A percentile compares a stretch with the other conserved stretches of the same genome.
Evolutionary conservation across 2,329 filamentous ascomycete species (phyloP).

Genomic region (Fulvia fulva): DNA sequence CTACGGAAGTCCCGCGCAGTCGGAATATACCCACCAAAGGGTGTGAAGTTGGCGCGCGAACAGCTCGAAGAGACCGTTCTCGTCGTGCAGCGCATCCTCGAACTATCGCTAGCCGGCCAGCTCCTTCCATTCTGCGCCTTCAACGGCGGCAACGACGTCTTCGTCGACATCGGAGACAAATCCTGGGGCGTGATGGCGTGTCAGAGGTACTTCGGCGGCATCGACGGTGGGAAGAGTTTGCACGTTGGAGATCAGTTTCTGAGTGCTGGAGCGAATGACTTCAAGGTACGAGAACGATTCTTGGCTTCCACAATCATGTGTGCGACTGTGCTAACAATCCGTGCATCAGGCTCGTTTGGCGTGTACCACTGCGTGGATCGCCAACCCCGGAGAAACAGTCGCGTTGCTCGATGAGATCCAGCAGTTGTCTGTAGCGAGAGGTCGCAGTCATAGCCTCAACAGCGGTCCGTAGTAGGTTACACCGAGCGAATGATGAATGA

Average conservation of each 20-base stretch:
- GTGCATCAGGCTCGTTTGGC: conserved; percentile 65
- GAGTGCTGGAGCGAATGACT: conserved; percentile 92
- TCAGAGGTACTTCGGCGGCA: conserved; percentile 79
- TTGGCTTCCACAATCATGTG: background rate
- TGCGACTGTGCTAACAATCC: background rate
- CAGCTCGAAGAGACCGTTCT: conserved; percentile 90
- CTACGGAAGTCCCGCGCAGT: conserved; percentile 77
- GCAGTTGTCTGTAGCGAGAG: conserved; percentile 13
- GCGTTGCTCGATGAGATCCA: conserved; percentile 79
- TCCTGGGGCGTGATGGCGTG: conserved; percentile 91
- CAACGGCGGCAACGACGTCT: conserved; percentile 95
- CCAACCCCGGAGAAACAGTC: conserved; percentile 85
- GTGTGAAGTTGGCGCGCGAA: conserved; percentile 65
- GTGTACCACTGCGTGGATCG: conserved; percentile 95
- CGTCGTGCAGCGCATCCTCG: conserved; percentile 87
- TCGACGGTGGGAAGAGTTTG: conserved; percentile 73
- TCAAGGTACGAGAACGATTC: conserved; percentile 58
- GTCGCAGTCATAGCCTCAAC: conserved; percentile 2
- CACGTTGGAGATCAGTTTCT: conserved; percentile 97
- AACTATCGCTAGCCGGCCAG: conserved; percentile 67
- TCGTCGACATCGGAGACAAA: conserved; percentile 98
- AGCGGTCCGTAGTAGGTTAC: background rate
- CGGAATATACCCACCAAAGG: conserved; percentile 43
- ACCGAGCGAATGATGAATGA: too few species aligned
- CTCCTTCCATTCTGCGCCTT: conserved; percentile 91